phyloP scores from a whole-genome alignment of 2,329 filamentous ascomycete genomes.

The Fusarium denticulatum region DNA sequence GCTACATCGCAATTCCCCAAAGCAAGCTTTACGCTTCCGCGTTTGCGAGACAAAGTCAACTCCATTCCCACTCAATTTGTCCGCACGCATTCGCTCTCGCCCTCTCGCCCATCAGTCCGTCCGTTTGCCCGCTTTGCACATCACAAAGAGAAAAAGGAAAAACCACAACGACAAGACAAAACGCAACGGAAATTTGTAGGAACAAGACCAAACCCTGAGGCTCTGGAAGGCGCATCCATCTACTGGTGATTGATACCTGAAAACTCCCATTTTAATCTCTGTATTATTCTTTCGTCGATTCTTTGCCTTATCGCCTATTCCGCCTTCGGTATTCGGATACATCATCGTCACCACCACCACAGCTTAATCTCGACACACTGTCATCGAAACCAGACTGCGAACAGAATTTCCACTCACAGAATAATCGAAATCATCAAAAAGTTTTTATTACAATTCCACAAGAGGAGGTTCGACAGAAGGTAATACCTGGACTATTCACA shows the following conservation, averaged over 20 bases:
- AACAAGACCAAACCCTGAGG: slow-evolving; percentile 35
- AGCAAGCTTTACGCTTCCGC: slow-evolving; percentile 27
- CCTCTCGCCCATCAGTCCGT: slow-evolving; percentile 4
- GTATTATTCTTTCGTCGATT: slow-evolving; percentile 45
- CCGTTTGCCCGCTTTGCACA: slow-evolving; percentile 27
- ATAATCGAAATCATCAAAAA: slow-evolving; percentile 41
- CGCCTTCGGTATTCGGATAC: slow-evolving; percentile 25
- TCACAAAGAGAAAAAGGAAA: slow-evolving; percentile 24
- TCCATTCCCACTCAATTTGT: slow-evolving; percentile 31
- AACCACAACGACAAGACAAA: slow-evolving; percentile 27
- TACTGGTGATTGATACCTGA: slow-evolving; percentile 43
- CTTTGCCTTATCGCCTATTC: slow-evolving; percentile 39
- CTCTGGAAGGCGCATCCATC: slow-evolving; percentile 46
- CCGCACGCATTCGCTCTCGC: slow-evolving; percentile 19
- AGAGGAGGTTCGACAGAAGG: slow-evolving; percentile 28
- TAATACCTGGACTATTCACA: slow-evolving; percentile 30
- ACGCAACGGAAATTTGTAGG: slow-evolving; percentile 34
- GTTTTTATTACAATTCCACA: slow-evolving; percentile 35
- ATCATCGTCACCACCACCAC: slow-evolving; percentile 12
- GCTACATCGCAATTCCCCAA: slow-evolving; percentile 24
- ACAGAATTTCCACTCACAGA: slow-evolving; percentile 36
- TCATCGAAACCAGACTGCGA: slow-evolving; percentile 39
- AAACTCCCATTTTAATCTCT: slow-evolving; percentile 42
- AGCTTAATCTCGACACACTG: slow-evolving; percentile 39
- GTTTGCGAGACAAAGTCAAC: slow-evolving; percentile 36